A percentile compares a stretch with the other conserved stretches of the same genome.
phyloP scores from a whole-genome alignment of 208 protist genomes.

The Trypanosoma melophagium region DNA sequence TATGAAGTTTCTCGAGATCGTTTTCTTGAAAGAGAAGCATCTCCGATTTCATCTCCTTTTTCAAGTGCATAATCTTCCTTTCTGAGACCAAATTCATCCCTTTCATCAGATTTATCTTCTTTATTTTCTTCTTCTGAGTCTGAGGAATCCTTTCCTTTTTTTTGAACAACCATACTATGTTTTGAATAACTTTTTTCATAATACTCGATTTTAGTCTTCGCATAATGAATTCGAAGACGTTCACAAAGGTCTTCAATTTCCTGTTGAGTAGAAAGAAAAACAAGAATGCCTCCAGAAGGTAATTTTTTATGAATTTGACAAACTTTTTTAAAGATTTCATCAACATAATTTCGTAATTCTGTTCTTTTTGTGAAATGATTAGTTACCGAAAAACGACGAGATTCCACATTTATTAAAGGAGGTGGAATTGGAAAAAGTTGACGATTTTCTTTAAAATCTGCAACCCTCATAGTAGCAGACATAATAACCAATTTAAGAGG shows the following conservation, averaged over 20 bases:
- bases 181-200: conserved; percentile 80
- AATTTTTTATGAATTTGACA: conserved; percentile 96
- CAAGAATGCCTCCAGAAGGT: conserved; percentile 96
- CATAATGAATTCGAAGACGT: conserved; percentile 82
- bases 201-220: conserved; percentile 83
- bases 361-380: conserved; percentile 96
- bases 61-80: conserved; percentile 62
- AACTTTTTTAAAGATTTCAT: conserved; percentile 94
- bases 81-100: conserved; percentile 55
- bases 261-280: conserved; percentile 97
- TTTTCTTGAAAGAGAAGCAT: conserved; percentile 23
- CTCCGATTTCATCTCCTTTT: conserved; percentile 27
- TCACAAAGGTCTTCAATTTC: conserved; percentile 94
- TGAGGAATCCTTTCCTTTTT: conserved; percentile 10
- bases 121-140: conserved; percentile 31
- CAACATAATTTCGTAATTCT: conserved; percentile 92
- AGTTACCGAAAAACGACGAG: conserved; percentile 96
- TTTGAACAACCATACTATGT: conserved; percentile 36
- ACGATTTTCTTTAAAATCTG: conserved; percentile 94
- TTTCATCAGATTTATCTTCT: conserved; percentile 15
- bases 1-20: conserved; percentile 24
- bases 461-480: conserved; percentile 92
- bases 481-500: conserved; percentile 91
- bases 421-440: conserved; percentile 94
- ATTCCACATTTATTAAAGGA: conserved; percentile 94